Percentiles rank a stretch among this genome's conserved stretches.
Evolutionary conservation across 2,329 filamentous ascomycete species (phyloP).

Genomic region (Stachybotrys chartarum): DNA sequence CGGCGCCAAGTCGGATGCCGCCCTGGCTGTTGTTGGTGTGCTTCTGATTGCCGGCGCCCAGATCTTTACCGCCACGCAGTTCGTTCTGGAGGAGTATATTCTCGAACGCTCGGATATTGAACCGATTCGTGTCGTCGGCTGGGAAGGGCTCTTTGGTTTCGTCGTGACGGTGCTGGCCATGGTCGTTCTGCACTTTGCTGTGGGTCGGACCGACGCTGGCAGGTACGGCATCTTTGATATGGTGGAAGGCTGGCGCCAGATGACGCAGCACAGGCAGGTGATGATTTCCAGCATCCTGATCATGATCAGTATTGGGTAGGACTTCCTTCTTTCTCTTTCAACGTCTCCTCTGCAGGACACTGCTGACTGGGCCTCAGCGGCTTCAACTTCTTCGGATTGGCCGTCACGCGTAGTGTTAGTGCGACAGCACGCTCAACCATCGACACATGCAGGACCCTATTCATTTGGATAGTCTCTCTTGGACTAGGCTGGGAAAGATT

Average conservation of each 20-base stretch:
- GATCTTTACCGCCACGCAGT: constrained; percentile 94
- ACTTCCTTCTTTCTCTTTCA: neutral
- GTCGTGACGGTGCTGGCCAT: constrained; percentile 70
- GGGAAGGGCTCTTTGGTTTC: constrained; percentile 93
- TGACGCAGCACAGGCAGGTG: constrained; percentile 65
- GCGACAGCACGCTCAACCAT: constrained; percentile 94
- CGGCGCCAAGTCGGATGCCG: constrained; percentile 27
- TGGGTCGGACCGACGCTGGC: constrained; percentile 70
- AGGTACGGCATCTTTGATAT: constrained; percentile 84
- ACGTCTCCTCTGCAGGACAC: neutral
- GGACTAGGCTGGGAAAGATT: constrained; percentile 94
- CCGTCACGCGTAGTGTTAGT: constrained; percentile 81
- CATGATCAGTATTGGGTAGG: constrained; percentile 94
- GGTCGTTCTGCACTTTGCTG: constrained; percentile 66
- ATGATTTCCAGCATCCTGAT: constrained; percentile 76
- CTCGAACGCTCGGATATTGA: constrained; percentile 60
- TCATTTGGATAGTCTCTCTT: constrained; percentile 95
- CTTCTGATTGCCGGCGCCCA: constrained; percentile 88
- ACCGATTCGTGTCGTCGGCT: constrained; percentile 86
- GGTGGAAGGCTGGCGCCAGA: constrained; percentile 74
- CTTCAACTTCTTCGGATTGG: constrained; percentile 98
- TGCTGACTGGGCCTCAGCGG: constrained; percentile 47
- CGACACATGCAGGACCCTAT: constrained; percentile 92
- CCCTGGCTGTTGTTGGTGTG: constrained; percentile 70
- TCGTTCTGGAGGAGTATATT: constrained; percentile 92